A percentile compares a stretch with the other conserved stretches of the same genome.
phyloP scores from a whole-genome alignment of 805 yeast species.

The Ogataea paraovalis region DNA sequence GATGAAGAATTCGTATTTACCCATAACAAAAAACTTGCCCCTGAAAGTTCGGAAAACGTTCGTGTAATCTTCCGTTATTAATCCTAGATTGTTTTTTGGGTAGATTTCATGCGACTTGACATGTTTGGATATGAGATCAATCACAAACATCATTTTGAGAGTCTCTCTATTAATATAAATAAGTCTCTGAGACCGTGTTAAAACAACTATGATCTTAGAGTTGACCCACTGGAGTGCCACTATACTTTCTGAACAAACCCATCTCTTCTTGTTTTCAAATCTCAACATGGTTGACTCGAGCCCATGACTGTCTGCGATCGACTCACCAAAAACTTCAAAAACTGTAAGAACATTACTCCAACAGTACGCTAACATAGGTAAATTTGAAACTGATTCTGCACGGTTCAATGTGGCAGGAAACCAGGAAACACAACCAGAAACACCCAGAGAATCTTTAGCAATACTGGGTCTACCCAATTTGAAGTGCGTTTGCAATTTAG shows the following conservation, averaged over 20 bases:
- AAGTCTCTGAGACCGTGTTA: conserved; percentile 45
- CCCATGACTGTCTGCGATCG: conserved; percentile 22
- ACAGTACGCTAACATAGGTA: conserved; percentile 58
- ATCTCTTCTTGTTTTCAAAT: conserved; percentile 39
- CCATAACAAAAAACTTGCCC: conserved; percentile 49
- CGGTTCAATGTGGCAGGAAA: conserved; percentile 45
- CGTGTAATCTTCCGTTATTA: conserved; percentile 15
- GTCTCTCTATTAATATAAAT: conserved; percentile 38
- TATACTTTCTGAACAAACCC: conserved; percentile 45
- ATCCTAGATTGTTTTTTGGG: conserved; percentile 9
- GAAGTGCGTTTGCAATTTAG: conserved; percentile 50
- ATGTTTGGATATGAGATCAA: conserved; percentile 40
- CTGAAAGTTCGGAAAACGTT: conserved; percentile 37
- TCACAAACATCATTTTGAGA: conserved; percentile 32
- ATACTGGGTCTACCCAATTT: conserved; percentile 46
- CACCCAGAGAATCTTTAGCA: conserved; percentile 25
- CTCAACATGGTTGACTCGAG: conserved; percentile 25
- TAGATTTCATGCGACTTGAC: conserved; percentile 21
- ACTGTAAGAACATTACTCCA: conserved; percentile 63
- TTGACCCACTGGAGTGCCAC: conserved; percentile 57
- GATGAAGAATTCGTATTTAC: conserved; percentile 47
- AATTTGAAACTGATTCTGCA: conserved; percentile 23
- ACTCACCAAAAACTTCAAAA: conserved; percentile 42
- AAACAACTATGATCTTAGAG: conserved; percentile 33
- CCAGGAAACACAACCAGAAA: conserved; percentile 56